Evolutionary conservation across 2,329 filamentous ascomycete species (phyloP), one percentile per base, ranked within the genome.

Genomic region (Hortaea werneckii): DNA sequence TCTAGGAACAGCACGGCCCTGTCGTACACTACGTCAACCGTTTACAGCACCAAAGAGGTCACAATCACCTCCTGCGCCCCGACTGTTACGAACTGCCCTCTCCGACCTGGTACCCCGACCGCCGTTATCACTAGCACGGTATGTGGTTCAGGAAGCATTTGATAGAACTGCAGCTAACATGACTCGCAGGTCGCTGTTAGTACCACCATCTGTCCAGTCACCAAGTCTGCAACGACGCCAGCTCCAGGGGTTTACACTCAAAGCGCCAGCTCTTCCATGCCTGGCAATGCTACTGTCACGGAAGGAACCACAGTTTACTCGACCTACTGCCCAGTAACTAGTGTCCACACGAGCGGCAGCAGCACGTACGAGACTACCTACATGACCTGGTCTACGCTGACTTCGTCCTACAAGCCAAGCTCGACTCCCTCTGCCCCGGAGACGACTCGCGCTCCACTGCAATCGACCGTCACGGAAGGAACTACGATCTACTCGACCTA

Each of bases 341-440:
- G 79, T 82, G 59, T 78, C 87, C 46, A 82, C 87, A 85, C 95
- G 68, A 95, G 89, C 72, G 87, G 84, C 48, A 70, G 76, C 45
- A 82, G 82, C 67, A 76, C 86, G 32, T 72, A 29, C 5, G 58
- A 77, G 63, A 95, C 95, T 77, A 87, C 88, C 11, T 85, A 75
- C 40, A 29, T 42, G 48, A 50, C 48, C 13, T 28, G 42, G 35
- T 50, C 48, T 10, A 50, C 48, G n/a, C 37, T 47, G 11, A 50
- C 48, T 3, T 45, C 45, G 20, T 47, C 42, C 26, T 45, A 45
- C 45, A 52, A 85, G 95, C 32, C 32, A 9, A 35, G 32, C 32
- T 35, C 32, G 32, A 35, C 32, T 9, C 32, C 32, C n/a, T 9
- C n/a, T 12, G 9, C 32, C 9, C 32, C 32, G 20, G 20, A 20